phyloP scores from a whole-genome alignment of 1,284 basidiomycete species.

The Puccinia novopanici region DNA sequence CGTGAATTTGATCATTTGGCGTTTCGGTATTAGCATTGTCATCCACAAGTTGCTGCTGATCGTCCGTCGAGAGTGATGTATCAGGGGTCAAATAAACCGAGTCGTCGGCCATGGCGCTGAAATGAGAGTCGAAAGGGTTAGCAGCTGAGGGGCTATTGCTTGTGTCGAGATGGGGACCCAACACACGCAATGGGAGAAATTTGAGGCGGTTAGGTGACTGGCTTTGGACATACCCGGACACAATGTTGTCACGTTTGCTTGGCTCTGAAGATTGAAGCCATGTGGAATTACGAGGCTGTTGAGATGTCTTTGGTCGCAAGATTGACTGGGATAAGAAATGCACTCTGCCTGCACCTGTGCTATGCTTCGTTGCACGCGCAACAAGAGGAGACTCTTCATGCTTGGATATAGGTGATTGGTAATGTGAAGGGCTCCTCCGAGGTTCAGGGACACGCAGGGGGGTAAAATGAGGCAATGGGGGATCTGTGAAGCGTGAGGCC shows the following conservation, averaged over 20 bases:
- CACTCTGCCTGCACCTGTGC: not conserved
- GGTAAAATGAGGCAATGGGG: slow-evolving; percentile 15
- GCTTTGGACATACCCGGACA: slow-evolving; percentile 1
- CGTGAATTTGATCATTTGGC: not conserved
- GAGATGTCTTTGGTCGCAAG: slow-evolving; percentile 1
- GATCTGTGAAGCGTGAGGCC: slow-evolving; percentile 2
- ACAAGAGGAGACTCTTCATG: slow-evolving; percentile 19
- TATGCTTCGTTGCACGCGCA: not conserved
- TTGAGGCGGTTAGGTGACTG: not conserved
- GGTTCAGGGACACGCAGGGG: not conserved
- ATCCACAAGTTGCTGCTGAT: not conserved
- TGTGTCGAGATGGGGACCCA: not conserved
- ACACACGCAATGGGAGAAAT: not conserved
- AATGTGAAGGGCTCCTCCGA: not conserved
- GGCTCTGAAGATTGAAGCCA: not conserved
- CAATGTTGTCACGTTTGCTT: not conserved
- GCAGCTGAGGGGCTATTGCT: not conserved
- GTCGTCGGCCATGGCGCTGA: not conserved
- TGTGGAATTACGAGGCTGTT: not conserved
- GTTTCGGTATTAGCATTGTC: not conserved
- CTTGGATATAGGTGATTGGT: not conserved
- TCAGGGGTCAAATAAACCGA: slow-evolving; percentile 20
- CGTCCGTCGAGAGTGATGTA: not conserved
- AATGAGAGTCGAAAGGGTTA: not conserved
- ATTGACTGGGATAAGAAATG: slow-evolving; percentile 1